These are phyloP conservation scores for Acidomyces sp. DNA, from an alignment of 495 filamentous ascomycete genomes.

Conservation along the genomic window DNA sequence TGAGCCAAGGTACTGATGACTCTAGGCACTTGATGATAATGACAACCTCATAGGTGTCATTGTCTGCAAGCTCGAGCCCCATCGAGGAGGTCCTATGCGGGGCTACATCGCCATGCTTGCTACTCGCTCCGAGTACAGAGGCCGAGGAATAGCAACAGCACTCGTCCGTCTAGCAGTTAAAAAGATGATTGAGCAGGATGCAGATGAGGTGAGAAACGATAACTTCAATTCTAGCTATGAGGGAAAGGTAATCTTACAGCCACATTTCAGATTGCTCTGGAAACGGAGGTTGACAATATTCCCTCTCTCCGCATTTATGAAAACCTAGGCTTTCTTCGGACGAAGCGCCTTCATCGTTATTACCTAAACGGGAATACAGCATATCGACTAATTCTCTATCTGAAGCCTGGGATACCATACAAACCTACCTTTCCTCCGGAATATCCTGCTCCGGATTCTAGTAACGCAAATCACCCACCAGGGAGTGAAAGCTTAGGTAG, in stretches of 20 bases:
- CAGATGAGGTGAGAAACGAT: constrained; percentile 57
- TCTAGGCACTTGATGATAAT: constrained; percentile 51
- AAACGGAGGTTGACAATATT: constrained; percentile 91
- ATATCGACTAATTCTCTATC: constrained; percentile 70
- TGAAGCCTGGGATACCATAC: constrained; percentile 47
- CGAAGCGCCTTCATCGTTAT: constrained; percentile 88
- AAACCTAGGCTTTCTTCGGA: constrained; percentile 78
- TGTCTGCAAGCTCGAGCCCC: constrained; percentile 88
- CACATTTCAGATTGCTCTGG: constrained; percentile 57
- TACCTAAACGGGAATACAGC: constrained; percentile 96
- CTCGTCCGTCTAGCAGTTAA: constrained; percentile 85
- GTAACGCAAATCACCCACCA: not conserved
- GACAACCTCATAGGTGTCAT: constrained; percentile 67
- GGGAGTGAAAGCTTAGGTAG: not conserved
- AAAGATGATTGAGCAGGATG: constrained; percentile 68
- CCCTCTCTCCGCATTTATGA: constrained; percentile 92
- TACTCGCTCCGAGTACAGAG: constrained; percentile 62
- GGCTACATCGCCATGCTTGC: constrained; percentile 99
- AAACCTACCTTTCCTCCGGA: constrained; percentile 18
- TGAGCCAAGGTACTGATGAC: not conserved
- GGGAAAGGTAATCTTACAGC: not conserved
- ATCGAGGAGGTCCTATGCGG: constrained; percentile 64
- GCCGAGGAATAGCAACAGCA: constrained; percentile 79
- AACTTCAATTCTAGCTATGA: not conserved
- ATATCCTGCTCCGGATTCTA: not conserved